Base-by-base conservation (phyloP, 441 rosid genomes). In the Gossypium aridum region DNA sequence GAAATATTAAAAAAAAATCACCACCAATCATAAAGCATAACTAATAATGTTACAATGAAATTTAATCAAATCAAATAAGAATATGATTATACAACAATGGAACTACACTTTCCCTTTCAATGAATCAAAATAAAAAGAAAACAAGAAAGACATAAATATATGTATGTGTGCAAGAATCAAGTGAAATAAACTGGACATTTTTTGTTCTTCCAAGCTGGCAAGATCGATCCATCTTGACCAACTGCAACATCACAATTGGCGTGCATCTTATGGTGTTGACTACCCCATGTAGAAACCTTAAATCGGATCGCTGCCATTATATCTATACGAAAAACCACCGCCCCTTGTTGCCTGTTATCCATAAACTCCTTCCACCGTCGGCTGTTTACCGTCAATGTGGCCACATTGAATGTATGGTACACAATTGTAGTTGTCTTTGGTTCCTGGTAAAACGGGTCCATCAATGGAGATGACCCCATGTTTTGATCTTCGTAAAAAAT, bases 121-220 rank as follows among this genome's bases (percentile, higher is more conserved):
- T n/a, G 14, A 49, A 45, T 17, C 34, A 43, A 63, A 71, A 19
- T 65, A 72, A 51, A 70, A 71, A 49, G 20, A 51, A 7, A 76
- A 19, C 7, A 4, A 47, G 13, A 76, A 65, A 51, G 17, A 0
- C 22, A 65, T 6, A 45, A 45, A 28, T 7, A 43, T 16, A 63
- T 57, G 12, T 22, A 3, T 2, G 3, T 10, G 1, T 13, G 2
- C 63, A 47, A 4, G 31, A 72, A 76, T 82, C 81, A 91, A 51
- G 82, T 79, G 78, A 87, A 93, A 81, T 86, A 92, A 20, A 91
- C 88, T 1, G 92, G 89, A 78, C 96, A 92, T 60, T 84, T 82
- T 86, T 83, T 86, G 28, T 85, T 77, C 78, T 71, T 83, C 3
- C 73, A 83, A 72, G 20, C 62, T 0, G 85, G 80, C 85, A 90